These are phyloP conservation scores for Friedmanniomyces endolithicus DNA, from an alignment of 495 filamentous ascomycete species.

Conservation along the genomic window DNA sequence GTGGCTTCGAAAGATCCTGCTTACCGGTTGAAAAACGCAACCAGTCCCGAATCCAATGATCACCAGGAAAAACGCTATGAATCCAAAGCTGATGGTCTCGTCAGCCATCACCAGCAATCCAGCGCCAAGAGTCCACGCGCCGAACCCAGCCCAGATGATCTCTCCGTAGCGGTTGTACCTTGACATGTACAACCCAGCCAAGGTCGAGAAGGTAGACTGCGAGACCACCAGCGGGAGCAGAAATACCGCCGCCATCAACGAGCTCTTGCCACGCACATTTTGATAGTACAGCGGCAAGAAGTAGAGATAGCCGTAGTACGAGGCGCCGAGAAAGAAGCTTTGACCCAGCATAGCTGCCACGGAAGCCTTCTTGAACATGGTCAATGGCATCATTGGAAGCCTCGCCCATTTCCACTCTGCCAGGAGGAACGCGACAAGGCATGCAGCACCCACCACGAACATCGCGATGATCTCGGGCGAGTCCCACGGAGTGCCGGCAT, in stretches of 20 bases:
- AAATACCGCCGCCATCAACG: slow-evolving; percentile 35
- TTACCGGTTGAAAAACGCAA: slow-evolving; percentile 44
- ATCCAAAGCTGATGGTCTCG: slow-evolving; percentile 34
- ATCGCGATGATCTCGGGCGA: slow-evolving; percentile 51
- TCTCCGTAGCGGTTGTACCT: slow-evolving; percentile 44
- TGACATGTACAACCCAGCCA: slow-evolving; percentile 47
- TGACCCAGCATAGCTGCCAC: slow-evolving; percentile 44
- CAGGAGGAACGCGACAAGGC: slow-evolving; percentile 38
- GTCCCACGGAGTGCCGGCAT: slow-evolving; percentile 47
- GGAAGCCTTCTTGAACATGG: slow-evolving; percentile 44
- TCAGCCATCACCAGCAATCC: slow-evolving; percentile 43
- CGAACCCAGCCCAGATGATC: slow-evolving; percentile 45
- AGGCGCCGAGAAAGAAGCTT: slow-evolving; percentile 47
- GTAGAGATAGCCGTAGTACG: slow-evolving; percentile 44
- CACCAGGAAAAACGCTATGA: slow-evolving; percentile 41
- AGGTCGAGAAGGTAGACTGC: slow-evolving; percentile 41
- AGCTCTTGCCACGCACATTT: slow-evolving; percentile 29
- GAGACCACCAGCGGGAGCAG: slow-evolving; percentile 41
- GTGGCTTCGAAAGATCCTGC: neutral
- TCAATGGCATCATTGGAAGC: slow-evolving; percentile 50
- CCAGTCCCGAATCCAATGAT: slow-evolving; percentile 46
- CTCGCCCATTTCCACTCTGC: slow-evolving; percentile 47
- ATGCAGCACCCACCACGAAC: slow-evolving; percentile 40
- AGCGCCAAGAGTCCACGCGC: slow-evolving; percentile 42
- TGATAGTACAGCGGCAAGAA: slow-evolving; percentile 40